phyloP scores from a whole-genome alignment of 768 basidiomycete genomes.

The Lactifluus piperatus region DNA sequence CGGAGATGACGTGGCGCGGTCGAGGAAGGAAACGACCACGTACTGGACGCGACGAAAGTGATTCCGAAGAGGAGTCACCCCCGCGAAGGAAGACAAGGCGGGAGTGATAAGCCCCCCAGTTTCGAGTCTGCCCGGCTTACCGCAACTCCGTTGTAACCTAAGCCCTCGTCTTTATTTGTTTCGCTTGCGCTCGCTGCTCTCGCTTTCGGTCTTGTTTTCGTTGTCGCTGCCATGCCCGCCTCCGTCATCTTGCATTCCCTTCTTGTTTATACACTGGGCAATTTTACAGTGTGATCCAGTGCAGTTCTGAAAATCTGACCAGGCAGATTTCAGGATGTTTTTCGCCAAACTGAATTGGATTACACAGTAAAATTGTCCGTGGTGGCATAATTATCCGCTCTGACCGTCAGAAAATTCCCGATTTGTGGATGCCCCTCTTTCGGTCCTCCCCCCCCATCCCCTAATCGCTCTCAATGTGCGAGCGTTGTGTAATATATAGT shows the following conservation, averaged over 20 bases:
- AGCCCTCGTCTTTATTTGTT: background rate
- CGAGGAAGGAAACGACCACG: conserved; percentile 6
- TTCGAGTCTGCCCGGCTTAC: background rate
- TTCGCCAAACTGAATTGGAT: too few relatives aligned
- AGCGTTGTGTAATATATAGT: conserved; percentile 10
- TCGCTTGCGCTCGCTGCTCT: background rate
- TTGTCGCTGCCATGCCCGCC: background rate
- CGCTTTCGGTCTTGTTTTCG: conserved; percentile 5
- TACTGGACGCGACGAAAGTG: background rate
- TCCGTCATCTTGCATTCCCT: background rate
- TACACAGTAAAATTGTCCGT: too few relatives aligned
- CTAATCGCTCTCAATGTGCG: conserved; percentile 4
- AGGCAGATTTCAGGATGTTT: too few relatives aligned
- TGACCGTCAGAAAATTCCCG: background rate
- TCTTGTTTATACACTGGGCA: background rate
- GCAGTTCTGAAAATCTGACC: too few relatives aligned
- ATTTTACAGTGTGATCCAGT: too few relatives aligned
- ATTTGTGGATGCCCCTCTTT: background rate
- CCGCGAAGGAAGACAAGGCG: background rate
- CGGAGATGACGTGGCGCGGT: conserved; percentile 17
- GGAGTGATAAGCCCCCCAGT: background rate
- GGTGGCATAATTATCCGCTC: background rate
- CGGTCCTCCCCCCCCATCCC: background rate
- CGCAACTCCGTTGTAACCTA: background rate
- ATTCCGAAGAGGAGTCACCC: background rate